Conservation (phyloP, 306 rosid species). For the Oemleria cerasiformis region DNA sequence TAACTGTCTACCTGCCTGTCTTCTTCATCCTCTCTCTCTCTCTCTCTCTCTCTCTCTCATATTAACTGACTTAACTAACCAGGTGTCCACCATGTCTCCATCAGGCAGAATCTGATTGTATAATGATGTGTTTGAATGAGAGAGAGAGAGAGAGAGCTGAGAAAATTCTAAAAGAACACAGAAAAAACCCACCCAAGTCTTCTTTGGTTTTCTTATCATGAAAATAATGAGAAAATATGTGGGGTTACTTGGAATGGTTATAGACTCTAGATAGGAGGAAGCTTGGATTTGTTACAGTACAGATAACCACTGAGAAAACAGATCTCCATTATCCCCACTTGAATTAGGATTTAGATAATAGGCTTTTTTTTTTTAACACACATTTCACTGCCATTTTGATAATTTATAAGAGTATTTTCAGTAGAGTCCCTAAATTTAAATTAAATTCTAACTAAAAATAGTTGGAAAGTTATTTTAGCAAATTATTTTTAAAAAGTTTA, state of each 20-base stretch:
- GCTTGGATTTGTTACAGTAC: background rate
- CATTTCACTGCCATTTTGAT: too few species aligned
- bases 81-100: slow-evolving; percentile 11
- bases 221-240: background rate
- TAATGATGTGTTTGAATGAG: slow-evolving; percentile 8
- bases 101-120: slow-evolving; percentile 31
- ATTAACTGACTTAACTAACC: slow-evolving; percentile 2
- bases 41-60: background rate
- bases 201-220: background rate
- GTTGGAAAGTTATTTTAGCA: too few species aligned
- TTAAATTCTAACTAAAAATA: too few species aligned
- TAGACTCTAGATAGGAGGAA: background rate
- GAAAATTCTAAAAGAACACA: background rate
- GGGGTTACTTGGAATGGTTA: background rate
- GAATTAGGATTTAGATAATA: too few species aligned
- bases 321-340: too few species aligned
- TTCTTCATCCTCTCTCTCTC: background rate
- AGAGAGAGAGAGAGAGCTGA: slow-evolving; percentile 20
- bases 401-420: too few species aligned
- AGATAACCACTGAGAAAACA: background rate
- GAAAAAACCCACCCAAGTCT: background rate
- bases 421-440: too few species aligned
- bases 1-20: background rate
- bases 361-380: too few species aligned
- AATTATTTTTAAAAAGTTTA: too few species aligned